These are phyloP conservation scores for Coemansia furcata DNA, from an alignment of 192 early-diverging fungal genomes.

Conservation along the genomic window DNA sequence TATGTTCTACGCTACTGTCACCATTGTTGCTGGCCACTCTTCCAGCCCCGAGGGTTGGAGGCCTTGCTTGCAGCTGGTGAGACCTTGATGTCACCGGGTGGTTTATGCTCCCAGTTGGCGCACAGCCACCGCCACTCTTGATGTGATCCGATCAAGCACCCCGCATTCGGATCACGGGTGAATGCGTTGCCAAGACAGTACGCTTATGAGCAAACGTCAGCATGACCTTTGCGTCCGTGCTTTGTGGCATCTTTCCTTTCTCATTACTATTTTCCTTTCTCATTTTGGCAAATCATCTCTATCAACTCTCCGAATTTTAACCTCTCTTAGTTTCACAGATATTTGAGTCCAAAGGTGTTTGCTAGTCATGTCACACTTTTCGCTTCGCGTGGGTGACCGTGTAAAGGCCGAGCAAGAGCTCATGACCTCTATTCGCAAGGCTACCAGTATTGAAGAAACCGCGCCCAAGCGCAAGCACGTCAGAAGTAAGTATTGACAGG, in stretches of 20 bases:
- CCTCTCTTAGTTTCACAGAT: neutral
- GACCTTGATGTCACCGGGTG: neutral
- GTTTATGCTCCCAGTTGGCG: neutral
- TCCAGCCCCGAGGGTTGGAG: neutral
- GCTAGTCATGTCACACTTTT: conserved; percentile 38
- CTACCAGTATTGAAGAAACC: conserved; percentile 81
- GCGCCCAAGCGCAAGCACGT: conserved; percentile 99
- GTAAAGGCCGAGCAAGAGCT: conserved; percentile 85
- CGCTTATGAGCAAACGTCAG: no score
- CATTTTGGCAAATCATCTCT: neutral
- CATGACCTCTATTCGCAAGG: conserved; percentile 86
- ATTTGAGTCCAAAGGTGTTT: neutral
- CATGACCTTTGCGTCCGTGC: no score
- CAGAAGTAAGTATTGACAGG: conserved; percentile 24
- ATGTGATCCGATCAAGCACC: neutral
- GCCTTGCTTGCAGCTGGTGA: neutral
- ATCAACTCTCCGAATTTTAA: neutral
- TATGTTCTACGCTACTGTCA: neutral
- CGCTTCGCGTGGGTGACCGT: conserved; percentile 59
- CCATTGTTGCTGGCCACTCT: neutral
- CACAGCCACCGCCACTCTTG: neutral
- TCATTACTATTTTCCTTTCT: neutral
- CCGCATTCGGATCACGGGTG: conserved; percentile 3
- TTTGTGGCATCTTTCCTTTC: neutral
- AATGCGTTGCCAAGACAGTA: neutral